Percentiles rank a stretch among this genome's conserved stretches.
phyloP scores from a whole-genome alignment of 352 stramenopile genomes.

The Thalassiosira ordinaria region DNA sequence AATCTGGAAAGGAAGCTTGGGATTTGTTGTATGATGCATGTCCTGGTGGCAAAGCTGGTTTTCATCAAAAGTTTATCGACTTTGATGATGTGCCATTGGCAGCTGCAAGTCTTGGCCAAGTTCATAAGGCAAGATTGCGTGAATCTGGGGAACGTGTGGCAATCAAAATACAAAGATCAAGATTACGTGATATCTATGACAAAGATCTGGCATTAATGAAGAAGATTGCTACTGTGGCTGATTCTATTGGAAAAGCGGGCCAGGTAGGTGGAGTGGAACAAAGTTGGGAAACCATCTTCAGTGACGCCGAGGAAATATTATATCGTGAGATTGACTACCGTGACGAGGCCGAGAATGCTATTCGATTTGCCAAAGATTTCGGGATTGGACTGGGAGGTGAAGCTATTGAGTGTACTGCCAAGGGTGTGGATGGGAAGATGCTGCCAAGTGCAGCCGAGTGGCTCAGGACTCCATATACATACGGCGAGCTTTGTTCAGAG shows the following conservation, averaged over 20 bases:
- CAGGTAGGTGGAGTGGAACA: slow-evolving; percentile 84
- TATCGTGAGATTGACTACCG: slow-evolving; percentile 90
- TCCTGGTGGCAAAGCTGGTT: slow-evolving; percentile 51
- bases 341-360: slow-evolving; percentile 85
- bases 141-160: slow-evolving; percentile 73
- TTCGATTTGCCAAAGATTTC: slow-evolving; percentile 87
- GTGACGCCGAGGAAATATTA: slow-evolving; percentile 85
- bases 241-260: slow-evolving; percentile 73
- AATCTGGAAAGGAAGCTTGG: slow-evolving; percentile 67
- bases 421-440: slow-evolving; percentile 60
- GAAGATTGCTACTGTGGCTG: slow-evolving; percentile 83
- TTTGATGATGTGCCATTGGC: slow-evolving; percentile 87
- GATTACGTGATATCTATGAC: slow-evolving; percentile 87
- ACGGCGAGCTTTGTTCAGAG: slow-evolving; percentile 88
- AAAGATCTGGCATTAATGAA: slow-evolving; percentile 83
- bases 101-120: slow-evolving; percentile 87
- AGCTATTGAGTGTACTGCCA: slow-evolving; percentile 40
- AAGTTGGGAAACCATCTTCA: slow-evolving; percentile 84
- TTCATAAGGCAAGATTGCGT: slow-evolving; percentile 86
- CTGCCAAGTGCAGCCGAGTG: slow-evolving; percentile 80
- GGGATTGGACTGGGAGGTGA: slow-evolving; percentile 66
- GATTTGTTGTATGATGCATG: slow-evolving; percentile 68
- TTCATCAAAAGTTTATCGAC: slow-evolving; percentile 83
- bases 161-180: slow-evolving; percentile 86
- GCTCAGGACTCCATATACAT: slow-evolving; percentile 85